Evolutionary conservation across 2,329 filamentous ascomycete species (phyloP).

Genomic region (Metarhizium album): DNA sequence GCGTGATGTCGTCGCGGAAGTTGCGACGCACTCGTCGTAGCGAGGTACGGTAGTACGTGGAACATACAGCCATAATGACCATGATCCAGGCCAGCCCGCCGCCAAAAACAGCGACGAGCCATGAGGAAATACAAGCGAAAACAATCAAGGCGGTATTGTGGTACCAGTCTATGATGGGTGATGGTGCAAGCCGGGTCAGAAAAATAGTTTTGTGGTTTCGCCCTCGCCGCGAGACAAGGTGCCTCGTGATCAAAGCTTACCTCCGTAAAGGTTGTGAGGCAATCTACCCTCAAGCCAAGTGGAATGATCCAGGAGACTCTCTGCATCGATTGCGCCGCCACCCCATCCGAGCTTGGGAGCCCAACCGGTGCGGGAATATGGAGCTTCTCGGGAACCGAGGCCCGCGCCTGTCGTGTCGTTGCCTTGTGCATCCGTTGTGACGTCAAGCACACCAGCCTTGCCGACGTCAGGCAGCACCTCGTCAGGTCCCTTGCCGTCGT

Average conservation of each 20-base stretch:
- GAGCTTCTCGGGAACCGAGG: constrained; percentile 39
- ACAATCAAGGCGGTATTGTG: constrained; percentile 92
- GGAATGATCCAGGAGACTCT: constrained; percentile 74
- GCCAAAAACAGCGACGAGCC: constrained; percentile 80
- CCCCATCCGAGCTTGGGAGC: constrained; percentile 72
- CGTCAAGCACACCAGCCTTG: constrained; percentile 55
- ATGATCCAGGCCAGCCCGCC: constrained; percentile 91
- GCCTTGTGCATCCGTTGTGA: constrained; percentile 38
- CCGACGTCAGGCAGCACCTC: constrained; percentile 70
- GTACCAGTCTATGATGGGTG: constrained; percentile 71
- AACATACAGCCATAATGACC: constrained; percentile 82
- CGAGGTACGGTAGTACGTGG: constrained; percentile 94
- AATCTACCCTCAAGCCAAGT: constrained; percentile 77
- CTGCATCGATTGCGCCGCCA: constrained; percentile 40
- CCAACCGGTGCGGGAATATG: constrained; percentile 61
- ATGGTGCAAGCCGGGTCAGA: neutral
- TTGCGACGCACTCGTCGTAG: constrained; percentile 88
- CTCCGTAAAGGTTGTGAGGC: constrained; percentile 83
- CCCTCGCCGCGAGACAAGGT: neutral
- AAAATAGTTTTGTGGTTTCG: neutral
- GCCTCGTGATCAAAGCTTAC: constrained; percentile 30
- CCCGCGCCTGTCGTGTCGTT: constrained; percentile 39
- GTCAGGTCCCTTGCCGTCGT: constrained; percentile 55
- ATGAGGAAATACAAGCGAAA: constrained; percentile 83
- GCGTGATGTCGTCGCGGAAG: constrained; percentile 85